Base-by-base conservation (phyloP, 148 eudicot genomes). In the Gaultheria prostrata region DNA sequence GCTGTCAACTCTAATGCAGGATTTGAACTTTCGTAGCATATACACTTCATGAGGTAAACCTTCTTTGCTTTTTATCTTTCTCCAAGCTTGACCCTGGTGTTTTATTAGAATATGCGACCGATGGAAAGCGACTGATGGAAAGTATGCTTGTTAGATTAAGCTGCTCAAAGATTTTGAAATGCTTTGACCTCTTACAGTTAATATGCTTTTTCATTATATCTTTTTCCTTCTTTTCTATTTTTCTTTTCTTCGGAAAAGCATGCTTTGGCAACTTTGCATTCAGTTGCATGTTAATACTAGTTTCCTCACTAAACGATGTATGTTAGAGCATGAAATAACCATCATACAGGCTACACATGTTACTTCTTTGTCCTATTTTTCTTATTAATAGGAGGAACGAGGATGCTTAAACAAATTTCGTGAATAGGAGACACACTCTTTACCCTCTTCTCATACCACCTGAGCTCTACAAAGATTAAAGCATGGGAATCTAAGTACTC, bases 1-100 rank as follows among this genome's bases (percentile, higher is more conserved):
- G 99, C 98, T 76, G 92, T 97, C 86, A 97, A 93, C 87, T 97
- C 99, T 74, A 97, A 97, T 88, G 98, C 99, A 35, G 99, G 98
- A 79, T 97, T 97, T 81, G 99, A 97, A 88, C 97, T 97, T 82
- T 97, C 99, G 69, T 97, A 84, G 88, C 69, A 49, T 21, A 20
- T 75, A 70, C 70, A 33, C 81, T 26, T 80, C 73, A 77, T 74
- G 82, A 85, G 87, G 86, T 86, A 84, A 72, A 70, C 46, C 26
- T 65, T 35, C 32, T 43, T 80, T 13, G 14, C 69, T 24, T 51
- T 46, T 67, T 10, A 24, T 18, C 84, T 32, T 30, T 72, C 39
- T 50, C 61, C 76, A 82, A 82, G 43, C 30, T 82, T 67, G 71
- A 12, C 30, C 28, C 61, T 70, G 26, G 43, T 70, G 49, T 70